Conservation (phyloP, 805 yeast species). For the Wickerhamomyces hampshirensis region DNA sequence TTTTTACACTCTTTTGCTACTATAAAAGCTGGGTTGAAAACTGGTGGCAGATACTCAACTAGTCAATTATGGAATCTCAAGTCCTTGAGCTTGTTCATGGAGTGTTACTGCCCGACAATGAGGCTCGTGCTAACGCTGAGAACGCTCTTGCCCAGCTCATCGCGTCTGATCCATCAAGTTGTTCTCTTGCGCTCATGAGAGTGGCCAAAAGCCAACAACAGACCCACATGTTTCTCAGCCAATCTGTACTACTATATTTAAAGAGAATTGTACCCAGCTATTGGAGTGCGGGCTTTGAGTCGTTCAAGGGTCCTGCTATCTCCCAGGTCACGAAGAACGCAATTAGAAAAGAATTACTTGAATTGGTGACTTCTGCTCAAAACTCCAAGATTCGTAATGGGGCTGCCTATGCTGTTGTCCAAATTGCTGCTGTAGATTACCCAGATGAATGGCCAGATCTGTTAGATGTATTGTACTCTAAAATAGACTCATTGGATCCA, state of each 20-base stretch:
- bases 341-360: slow-evolving; percentile 48
- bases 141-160: slow-evolving; percentile 33
- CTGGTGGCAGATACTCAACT: too few species aligned
- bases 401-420: slow-evolving; percentile 71
- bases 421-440: slow-evolving; percentile 81
- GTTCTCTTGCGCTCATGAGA: slow-evolving; percentile 37
- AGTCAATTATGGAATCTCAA: slow-evolving; percentile 3
- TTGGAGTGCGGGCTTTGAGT: slow-evolving; percentile 83
- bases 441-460: slow-evolving; percentile 96
- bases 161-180: slow-evolving; percentile 44
- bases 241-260: slow-evolving; percentile 60
- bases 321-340: slow-evolving; percentile 43
- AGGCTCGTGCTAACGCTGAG: slow-evolving; percentile 27
- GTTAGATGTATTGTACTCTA: slow-evolving; percentile 43
- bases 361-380: slow-evolving; percentile 37
- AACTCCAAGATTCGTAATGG: slow-evolving; percentile 60
- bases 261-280: slow-evolving; percentile 63
- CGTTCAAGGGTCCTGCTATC: slow-evolving; percentile 65
- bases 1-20: too few species aligned
- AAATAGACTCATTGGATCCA: slow-evolving; percentile 21
- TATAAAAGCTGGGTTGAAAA: neutral
- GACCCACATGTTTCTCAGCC: slow-evolving; percentile 40
- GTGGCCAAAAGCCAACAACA: slow-evolving; percentile 34
- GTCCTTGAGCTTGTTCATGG: slow-evolving; percentile 19
- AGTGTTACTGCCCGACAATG: slow-evolving; percentile 37